Evolutionary conservation across 441 rosid species (phyloP), one percentile per base, ranked within the genome.

Genomic region (Brassica balearica): DNA sequence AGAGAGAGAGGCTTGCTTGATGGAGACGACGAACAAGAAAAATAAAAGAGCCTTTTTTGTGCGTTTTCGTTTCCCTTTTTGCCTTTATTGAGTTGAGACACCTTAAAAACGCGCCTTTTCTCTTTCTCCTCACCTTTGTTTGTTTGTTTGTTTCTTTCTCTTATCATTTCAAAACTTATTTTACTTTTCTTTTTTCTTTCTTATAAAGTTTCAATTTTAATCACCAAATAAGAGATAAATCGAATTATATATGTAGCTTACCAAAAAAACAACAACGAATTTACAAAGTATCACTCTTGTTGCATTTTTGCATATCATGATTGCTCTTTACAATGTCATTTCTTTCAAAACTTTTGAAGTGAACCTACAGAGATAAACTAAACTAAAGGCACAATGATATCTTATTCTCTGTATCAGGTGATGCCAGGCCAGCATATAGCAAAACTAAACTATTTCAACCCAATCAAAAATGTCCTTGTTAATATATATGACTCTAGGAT

Each of bases 1-100:
- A 73, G 64, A 61, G 66, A 0, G 73, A 65, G 48, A 4, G 27
- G 76, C 3, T 79, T 65, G 83, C 83, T 70, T 80, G 83, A 71
- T 65, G 69, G 83, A 75, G 80, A 71, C 68, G 83, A 71, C 64
- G 77, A 71, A 15, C 59, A 48, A 23, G 55, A 51, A 29, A 78
- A 43, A 72, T 19, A 15, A 10, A 20, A 65, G 48, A 61, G 69
- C 25, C 32, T 22, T 59, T 51, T 58, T 66, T 78, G 27, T 69
- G 66, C 77, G 70, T 72, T 72, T 65, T 22, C 43, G 36, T 8
- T 69, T 25, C 71, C 74, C 71, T 11, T 71, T 73, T 68, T 78
- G 67, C 69, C 67, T 67, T 12, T 10, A 68, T 72, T 2, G 12
- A 41, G 19, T 19, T 19, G 12, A 29, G 34, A 29, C 34, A 59